phyloP scores from a whole-genome alignment of 192 early-diverging fungal genomes.

The Mortierella claussenii region DNA sequence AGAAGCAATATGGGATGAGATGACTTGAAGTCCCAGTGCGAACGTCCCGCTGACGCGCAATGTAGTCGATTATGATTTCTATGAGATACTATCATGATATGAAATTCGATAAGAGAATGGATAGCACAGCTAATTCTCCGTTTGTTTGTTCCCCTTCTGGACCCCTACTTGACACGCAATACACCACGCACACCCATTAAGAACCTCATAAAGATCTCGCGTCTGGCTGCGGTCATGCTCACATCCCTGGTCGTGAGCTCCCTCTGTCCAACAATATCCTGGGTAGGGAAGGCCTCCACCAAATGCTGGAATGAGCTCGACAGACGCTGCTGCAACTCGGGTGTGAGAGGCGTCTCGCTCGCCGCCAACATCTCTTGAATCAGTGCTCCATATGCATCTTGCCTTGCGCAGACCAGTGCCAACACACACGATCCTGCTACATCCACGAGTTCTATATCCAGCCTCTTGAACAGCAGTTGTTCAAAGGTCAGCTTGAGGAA shows the following conservation, averaged over 20 bases:
- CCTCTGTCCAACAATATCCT: slow-evolving; percentile 35
- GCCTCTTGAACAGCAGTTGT: slow-evolving; percentile 69
- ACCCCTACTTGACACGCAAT: slow-evolving; percentile 67
- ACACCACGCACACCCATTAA: slow-evolving; percentile 75
- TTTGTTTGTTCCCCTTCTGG: too few species aligned
- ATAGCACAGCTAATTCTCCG: too few species aligned
- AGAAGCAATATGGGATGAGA: too few species aligned
- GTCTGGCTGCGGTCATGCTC: slow-evolving; percentile 28
- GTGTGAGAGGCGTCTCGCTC: slow-evolving; percentile 56
- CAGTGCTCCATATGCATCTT: slow-evolving; percentile 60
- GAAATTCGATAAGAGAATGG: too few species aligned
- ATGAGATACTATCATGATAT: too few species aligned
- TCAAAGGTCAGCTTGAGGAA: slow-evolving; percentile 65
- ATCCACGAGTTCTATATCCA: slow-evolving; percentile 72
- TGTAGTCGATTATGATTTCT: too few species aligned
- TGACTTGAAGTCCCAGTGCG: too few species aligned
- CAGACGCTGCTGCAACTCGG: slow-evolving; percentile 59
- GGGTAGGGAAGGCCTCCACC: slow-evolving; percentile 51
- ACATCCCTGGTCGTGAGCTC: slow-evolving; percentile 57
- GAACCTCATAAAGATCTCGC: slow-evolving; percentile 58
- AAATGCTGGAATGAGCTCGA: slow-evolving; percentile 55
- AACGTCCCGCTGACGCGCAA: too few species aligned
- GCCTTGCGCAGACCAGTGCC: slow-evolving; percentile 63
- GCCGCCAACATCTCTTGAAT: slow-evolving; percentile 63
- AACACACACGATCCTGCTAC: slow-evolving; percentile 68